Conservation (phyloP, 2,329 filamentous ascomycete genomes). For the Pestalotiopsis sp. region DNA sequence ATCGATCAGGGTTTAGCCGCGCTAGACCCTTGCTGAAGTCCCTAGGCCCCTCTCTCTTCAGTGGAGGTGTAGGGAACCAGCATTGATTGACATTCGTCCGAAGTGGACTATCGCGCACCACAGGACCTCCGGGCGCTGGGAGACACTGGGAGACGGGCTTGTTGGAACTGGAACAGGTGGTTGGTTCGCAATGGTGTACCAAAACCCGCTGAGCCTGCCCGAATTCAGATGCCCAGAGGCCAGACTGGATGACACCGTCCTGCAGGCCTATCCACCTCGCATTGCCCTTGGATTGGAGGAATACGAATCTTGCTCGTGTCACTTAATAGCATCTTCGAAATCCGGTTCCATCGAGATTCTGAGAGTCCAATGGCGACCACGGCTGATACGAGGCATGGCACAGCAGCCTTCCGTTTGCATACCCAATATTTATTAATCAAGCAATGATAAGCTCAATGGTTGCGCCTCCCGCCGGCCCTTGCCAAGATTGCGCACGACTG, state of each 20-base stretch:
- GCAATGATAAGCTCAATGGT: background rate
- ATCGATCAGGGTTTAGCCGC: conserved; percentile 6
- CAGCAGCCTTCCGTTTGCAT: background rate
- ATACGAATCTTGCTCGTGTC: conserved; percentile 10
- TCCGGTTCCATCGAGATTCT: background rate
- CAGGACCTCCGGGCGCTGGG: background rate
- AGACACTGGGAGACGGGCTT: background rate
- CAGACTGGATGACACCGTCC: background rate
- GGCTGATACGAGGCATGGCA: conserved; percentile 4
- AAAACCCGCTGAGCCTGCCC: background rate
- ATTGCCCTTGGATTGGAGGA: conserved; percentile 6
- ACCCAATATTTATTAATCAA: background rate
- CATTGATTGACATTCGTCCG: background rate
- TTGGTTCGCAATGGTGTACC: background rate
- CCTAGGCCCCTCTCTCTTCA: background rate
- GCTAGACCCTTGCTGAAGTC: background rate
- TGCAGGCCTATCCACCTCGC: background rate
- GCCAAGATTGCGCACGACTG: background rate
- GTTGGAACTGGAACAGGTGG: background rate
- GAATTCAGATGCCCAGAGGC: background rate
- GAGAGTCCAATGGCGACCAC: background rate
- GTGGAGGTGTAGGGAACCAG: background rate
- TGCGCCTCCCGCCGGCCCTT: background rate
- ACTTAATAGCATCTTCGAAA: background rate
- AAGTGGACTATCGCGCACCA: background rate